Conservation (phyloP, 768 basidiomycete species). For the Amanita polypyramis region DNA sequence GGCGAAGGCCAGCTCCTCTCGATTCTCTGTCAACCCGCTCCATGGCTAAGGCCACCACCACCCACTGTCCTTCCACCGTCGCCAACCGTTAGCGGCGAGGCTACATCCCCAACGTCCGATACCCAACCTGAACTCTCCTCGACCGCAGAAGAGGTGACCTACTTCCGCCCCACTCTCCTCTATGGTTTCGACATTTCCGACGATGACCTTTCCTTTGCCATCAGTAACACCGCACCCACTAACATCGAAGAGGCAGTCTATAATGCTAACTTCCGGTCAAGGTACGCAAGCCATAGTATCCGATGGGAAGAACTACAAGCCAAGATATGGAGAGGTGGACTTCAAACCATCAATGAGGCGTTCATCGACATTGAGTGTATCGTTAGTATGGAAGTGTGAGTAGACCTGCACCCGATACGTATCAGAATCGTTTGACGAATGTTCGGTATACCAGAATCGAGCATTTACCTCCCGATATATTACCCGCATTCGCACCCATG, state of each 20-base stretch:
- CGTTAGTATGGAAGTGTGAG: constrained; percentile 75
- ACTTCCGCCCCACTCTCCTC: constrained; percentile 47
- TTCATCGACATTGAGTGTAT: constrained; percentile 64
- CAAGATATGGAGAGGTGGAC: constrained; percentile 65
- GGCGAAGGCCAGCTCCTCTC: constrained; percentile 70
- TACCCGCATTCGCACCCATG: constrained; percentile 55
- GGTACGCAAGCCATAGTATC: constrained; percentile 20
- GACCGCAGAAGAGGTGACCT: constrained; percentile 19
- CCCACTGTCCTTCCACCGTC: constrained; percentile 20
- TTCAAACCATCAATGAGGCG: constrained; percentile 55
- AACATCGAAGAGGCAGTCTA: constrained; percentile 16
- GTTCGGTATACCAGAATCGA: constrained; percentile 48
- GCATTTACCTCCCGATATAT: constrained; percentile 51
- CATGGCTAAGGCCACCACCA: constrained; percentile 46
- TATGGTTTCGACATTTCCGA: constrained; percentile 59
- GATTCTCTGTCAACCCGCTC: constrained; percentile 64
- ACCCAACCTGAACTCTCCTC: constrained; percentile 11
- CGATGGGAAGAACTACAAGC: constrained; percentile 64
- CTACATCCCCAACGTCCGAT: too few species aligned
- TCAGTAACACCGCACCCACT: constrained; percentile 35
- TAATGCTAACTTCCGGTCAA: constrained; percentile 14
- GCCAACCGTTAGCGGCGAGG: constrained; percentile 15
- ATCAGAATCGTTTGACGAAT: background rate
- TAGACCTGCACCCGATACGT: constrained; percentile 8
- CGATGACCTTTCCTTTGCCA: constrained; percentile 44